phyloP scores from a whole-genome alignment of 352 stramenopile species.

The Globisporangium radiosum region DNA sequence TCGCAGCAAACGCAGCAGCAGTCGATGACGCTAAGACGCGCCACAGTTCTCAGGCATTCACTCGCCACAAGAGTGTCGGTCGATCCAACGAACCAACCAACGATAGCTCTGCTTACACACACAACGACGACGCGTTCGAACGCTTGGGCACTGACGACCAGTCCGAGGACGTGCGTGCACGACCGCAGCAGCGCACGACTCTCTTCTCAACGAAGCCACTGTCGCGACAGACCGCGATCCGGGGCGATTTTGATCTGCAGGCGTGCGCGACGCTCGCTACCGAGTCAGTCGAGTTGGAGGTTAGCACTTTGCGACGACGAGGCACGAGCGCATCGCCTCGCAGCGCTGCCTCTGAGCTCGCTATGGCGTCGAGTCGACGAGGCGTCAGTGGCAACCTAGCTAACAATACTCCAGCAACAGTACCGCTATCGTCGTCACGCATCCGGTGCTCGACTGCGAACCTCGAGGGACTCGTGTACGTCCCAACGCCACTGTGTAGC shows the following conservation, averaged over 20 bases:
- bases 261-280: neutral
- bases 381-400: neutral
- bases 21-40: neutral
- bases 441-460: constrained; percentile 13
- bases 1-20: neutral
- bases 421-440: neutral
- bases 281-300: neutral
- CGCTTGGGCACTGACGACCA: neutral
- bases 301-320: neutral
- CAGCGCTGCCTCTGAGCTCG: neutral
- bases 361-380: neutral
- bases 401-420: neutral
- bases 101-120: neutral
- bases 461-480: constrained; percentile 14
- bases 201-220: neutral
- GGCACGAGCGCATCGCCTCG: neutral
- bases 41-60: neutral
- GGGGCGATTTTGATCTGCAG: constrained; percentile 18
- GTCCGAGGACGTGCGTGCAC: neutral
- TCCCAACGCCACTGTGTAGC: constrained; percentile 8
- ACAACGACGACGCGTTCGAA: constrained; percentile 1
- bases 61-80: constrained; percentile 9
- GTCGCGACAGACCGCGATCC: constrained; percentile 31
- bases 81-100: neutral
- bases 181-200: neutral